Evolutionary conservation across 164 flowering plant genomes (phyloP).

Genomic region (Liquidambar formosana): DNA sequence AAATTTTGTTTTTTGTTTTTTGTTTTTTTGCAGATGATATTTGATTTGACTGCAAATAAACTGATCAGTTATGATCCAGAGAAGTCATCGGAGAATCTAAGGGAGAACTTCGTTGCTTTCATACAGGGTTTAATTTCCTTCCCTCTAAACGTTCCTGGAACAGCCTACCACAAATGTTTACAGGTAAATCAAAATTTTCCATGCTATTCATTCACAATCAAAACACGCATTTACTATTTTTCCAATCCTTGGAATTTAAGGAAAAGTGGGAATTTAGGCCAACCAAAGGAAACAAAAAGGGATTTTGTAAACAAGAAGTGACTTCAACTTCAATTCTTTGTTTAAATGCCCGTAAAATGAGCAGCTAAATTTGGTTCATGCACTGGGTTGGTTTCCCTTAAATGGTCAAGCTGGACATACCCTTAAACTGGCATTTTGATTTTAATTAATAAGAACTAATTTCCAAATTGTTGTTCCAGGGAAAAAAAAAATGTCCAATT

Average conservation of each 20-base stretch:
- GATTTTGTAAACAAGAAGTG: background rate
- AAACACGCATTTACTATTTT: background rate
- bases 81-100: constrained; percentile 50
- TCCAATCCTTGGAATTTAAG: background rate
- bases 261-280: background rate
- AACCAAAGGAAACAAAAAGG: background rate
- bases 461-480: too few relatives aligned
- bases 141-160: constrained; percentile 72
- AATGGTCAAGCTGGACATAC: background rate
- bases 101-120: constrained; percentile 60
- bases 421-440: background rate
- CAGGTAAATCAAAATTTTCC: constrained; percentile 38
- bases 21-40: constrained; percentile 73
- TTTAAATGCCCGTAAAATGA: background rate
- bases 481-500: background rate
- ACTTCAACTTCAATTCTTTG: background rate
- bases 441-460: background rate
- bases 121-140: constrained; percentile 70
- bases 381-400: background rate
- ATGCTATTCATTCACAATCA: background rate
- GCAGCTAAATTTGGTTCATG: background rate
- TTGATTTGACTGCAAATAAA: constrained; percentile 62
- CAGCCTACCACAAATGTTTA: constrained; percentile 65
- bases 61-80: constrained; percentile 59
- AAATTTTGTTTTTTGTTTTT: constrained; percentile 1